Evolutionary conservation across 257 asterid species (phyloP).

Genomic region (Catharanthus roseus): DNA sequence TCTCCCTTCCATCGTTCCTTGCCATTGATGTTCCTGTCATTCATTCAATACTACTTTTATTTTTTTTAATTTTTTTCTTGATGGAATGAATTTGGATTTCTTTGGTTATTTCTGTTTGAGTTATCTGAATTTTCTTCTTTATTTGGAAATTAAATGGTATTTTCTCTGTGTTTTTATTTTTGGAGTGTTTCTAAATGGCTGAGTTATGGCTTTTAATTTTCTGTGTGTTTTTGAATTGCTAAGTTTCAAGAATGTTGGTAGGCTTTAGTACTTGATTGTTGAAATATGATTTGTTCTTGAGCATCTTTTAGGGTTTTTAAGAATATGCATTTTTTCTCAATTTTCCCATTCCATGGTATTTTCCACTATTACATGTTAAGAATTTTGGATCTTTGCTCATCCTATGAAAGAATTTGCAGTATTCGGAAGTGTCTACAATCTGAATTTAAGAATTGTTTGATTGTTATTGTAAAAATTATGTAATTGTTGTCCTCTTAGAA

Average conservation of each 20-base stretch:
- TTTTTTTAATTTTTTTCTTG: too few species aligned
- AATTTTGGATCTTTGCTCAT: too few species aligned
- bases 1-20: too few species aligned
- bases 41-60: too few species aligned
- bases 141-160: neutral
- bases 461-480: too few species aligned
- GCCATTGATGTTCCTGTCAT: too few species aligned
- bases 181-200: too few species aligned
- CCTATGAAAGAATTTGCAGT: neutral
- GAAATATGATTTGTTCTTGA: constrained; percentile 8
- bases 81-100: neutral
- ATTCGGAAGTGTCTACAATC: neutral
- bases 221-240: neutral
- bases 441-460: neutral
- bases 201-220: too few species aligned
- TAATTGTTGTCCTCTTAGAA: neutral
- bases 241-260: neutral
- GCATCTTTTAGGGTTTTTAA: neutral
- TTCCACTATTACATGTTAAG: neutral
- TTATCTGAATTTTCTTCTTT: neutral
- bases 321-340: too few species aligned
- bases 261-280: neutral
- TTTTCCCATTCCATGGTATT: too few species aligned
- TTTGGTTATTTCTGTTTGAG: neutral
- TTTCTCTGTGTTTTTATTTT: neutral